These are phyloP conservation scores for Mayamaea pseudoterrestris DNA, from an alignment of 108 stramenopile genomes.

Conservation along the genomic window DNA sequence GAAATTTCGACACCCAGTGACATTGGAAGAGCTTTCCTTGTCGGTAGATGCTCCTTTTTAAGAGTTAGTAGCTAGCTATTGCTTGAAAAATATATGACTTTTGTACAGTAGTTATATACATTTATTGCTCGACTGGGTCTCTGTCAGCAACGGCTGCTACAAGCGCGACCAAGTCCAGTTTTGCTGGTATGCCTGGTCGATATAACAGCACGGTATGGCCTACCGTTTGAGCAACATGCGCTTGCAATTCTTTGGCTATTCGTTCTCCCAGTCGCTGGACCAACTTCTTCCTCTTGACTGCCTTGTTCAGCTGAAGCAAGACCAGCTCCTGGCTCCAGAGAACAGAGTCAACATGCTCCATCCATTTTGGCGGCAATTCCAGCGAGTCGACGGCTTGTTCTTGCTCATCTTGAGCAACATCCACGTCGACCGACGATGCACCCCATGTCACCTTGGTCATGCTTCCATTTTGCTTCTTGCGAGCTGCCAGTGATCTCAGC, in stretches of 20 bases:
- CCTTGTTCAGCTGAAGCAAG: constrained; percentile 48
- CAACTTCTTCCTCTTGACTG: constrained; percentile 55
- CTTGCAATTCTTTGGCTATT: constrained; percentile 41
- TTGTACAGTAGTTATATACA: constrained; percentile 2
- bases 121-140: neutral
- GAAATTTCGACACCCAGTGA: constrained; percentile 64
- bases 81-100: no score
- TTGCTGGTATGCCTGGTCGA: constrained; percentile 45
- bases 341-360: constrained; percentile 44
- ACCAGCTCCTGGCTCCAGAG: constrained; percentile 70
- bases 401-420: constrained; percentile 6
- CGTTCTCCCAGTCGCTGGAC: constrained; percentile 44
- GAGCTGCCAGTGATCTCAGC: constrained; percentile 36
- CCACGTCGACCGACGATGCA: neutral
- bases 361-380: constrained; percentile 27
- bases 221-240: constrained; percentile 63
- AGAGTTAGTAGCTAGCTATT: no score
- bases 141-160: no score
- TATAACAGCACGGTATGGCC: constrained; percentile 74
- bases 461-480: constrained; percentile 34
- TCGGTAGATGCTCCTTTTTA: constrained; percentile 35
- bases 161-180: constrained; percentile 53
- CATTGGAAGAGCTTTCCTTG: constrained; percentile 41
- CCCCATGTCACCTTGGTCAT: constrained; percentile 39
- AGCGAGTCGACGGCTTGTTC: constrained; percentile 6